Evolutionary conservation across 352 stramenopile genomes (phyloP).

Genomic region (Peronospora belbahrii): DNA sequence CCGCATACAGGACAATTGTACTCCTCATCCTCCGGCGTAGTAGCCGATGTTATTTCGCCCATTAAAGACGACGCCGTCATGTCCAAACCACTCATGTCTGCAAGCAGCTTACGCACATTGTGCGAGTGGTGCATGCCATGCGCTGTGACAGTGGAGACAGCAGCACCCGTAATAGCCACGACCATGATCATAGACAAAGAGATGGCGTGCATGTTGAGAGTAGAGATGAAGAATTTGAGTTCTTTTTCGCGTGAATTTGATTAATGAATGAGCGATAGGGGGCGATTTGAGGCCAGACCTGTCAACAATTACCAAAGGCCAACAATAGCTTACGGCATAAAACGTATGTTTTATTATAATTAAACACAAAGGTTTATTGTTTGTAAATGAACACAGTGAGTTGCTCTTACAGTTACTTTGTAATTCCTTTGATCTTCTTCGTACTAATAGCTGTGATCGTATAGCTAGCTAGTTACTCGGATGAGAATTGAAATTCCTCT

Average conservation of each 20-base stretch:
- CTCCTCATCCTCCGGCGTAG: conserved; percentile 12
- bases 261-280: no score
- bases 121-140: conserved; percentile 22
- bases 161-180: conserved; percentile 4
- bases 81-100: conserved; percentile 24
- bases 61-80: conserved; percentile 16
- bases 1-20: conserved; percentile 66
- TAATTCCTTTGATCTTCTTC: no score
- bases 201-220: conserved; percentile 7
- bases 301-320: conserved; percentile 6
- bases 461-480: no score
- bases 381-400: no score
- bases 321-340: no score
- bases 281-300: background rate
- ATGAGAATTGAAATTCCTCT: no score
- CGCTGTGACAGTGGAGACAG: conserved; percentile 6
- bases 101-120: conserved; percentile 17
- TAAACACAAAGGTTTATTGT: no score
- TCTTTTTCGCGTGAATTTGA: no score
- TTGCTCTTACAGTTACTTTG: no score
- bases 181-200: conserved; percentile 7
- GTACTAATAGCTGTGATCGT: no score
- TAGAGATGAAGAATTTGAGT: background rate
- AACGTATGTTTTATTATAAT: no score
- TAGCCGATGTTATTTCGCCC: conserved; percentile 2